Evolutionary conservation across 1,284 basidiomycete species (phyloP), one percentile per base, ranked within the genome.

Genomic region (Xanthoconium separans): DNA sequence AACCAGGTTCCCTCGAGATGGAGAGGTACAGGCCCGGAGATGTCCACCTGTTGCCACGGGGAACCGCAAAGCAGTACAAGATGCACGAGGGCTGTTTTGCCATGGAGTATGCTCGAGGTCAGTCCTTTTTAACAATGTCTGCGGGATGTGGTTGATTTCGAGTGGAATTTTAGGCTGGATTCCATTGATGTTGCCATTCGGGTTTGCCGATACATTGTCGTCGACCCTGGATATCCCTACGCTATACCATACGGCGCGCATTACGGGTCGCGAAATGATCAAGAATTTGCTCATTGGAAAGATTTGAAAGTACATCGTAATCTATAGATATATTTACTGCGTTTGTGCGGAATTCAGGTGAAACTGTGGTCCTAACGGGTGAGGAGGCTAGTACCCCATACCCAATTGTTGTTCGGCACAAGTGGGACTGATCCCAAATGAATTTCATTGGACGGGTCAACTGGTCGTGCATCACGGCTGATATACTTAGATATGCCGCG

Each of bases 51-150:
- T 76, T 99, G 54, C 83, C 78, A 10, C 78, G 96, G 31, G 94
- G 94, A 8, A 78, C 81, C 2, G 89, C 88, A 51, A 98, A 97
- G 78, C 97, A 99, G 73, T 99, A 99, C 77, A 94, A 93, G 73
- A 96, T 98, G 91, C 92, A 93, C 64, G 85, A 95, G 61, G 92
- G 91, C 12, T 95, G 92, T 70, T 99, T 93, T 74, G 96, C 96
- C 4, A 76, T 99, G 60, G 96, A 99, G 73, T 93, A 97, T 63
- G 96, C 95, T 43, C 76, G 89, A 71, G 96, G 94, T 95, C 61
- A 44, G 56, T 45, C 3, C 18, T 44, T 31, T 40, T 34, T 33
- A 11, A 7, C 77, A 72, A 20, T 16, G 57, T 59, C 20, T 6
- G 36, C 11, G 40, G n/a, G 33, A 47, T 40, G 9, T 44, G 24